Percentiles rank a stretch among this genome's conserved stretches.
phyloP scores from a whole-genome alignment of 75 land plant genomes.

The Selaginella moellendorffii region DNA sequence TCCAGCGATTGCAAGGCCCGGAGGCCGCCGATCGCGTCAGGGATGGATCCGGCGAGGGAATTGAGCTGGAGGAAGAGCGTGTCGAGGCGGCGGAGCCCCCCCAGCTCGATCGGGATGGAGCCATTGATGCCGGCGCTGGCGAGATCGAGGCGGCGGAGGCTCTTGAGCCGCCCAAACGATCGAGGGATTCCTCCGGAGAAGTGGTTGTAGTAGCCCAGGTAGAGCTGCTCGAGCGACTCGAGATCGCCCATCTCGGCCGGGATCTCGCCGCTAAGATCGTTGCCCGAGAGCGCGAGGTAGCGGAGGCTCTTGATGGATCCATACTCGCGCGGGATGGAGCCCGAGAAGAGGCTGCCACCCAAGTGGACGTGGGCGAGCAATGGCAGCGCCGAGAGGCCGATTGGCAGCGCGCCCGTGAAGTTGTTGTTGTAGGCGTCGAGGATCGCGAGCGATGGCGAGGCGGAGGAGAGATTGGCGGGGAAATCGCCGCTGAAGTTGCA shows the following conservation, averaged over 20 bases:
- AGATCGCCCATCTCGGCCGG: conserved; percentile 17
- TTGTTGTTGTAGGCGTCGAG: conserved; percentile 19
- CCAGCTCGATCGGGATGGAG: conserved; percentile 4
- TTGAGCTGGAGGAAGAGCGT: conserved; percentile 16
- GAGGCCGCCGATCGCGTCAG: conserved; percentile 34
- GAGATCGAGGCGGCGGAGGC: not conserved
- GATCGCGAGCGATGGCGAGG: conserved; percentile 2
- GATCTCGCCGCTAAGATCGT: conserved; percentile 25
- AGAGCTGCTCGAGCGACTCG: not conserved
- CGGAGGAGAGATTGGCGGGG: not conserved
- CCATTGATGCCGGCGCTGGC: not conserved
- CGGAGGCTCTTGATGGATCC: conserved; percentile 7
- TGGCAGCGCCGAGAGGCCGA: conserved; percentile 8
- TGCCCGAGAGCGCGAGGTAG: conserved; percentile 33
- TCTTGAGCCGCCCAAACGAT: not conserved
- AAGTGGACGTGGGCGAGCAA: conserved; percentile 25
- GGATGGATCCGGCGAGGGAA: conserved; percentile 40
- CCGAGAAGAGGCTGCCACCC: conserved; percentile 39
- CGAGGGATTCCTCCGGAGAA: not conserved
- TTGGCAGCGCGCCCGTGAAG: conserved; percentile 30
- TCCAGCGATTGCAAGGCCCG: conserved; percentile 40
- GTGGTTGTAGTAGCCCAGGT: not conserved
- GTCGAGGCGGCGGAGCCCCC: not conserved
- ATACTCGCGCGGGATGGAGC: conserved; percentile 29
- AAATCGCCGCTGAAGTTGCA: not conserved